These are phyloP conservation scores for Yamadazyma songkhlaensis DNA, from an alignment of 1,139 yeast species.

Conservation along the genomic window DNA sequence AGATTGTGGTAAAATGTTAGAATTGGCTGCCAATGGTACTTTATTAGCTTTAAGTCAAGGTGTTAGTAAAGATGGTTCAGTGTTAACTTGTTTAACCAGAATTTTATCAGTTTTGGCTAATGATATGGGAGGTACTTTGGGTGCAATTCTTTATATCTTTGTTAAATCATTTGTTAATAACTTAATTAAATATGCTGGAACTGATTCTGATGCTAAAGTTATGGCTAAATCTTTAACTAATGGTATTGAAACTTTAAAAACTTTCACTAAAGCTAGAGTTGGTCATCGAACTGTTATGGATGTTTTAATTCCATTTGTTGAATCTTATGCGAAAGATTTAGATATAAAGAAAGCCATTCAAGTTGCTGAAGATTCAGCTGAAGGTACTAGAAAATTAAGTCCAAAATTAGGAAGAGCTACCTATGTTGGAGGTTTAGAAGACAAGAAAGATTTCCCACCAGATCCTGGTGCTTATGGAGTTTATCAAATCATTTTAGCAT, in stretches of 20 bases:
- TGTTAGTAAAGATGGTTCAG: conserved; percentile 16
- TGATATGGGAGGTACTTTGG: conserved; percentile 56
- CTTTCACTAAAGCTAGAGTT: conserved; percentile 46
- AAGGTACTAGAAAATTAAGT: conserved; percentile 35
- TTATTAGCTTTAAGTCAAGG: conserved; percentile 29
- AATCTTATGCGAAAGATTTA: conserved; percentile 22
- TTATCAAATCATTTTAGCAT: conserved; percentile 21
- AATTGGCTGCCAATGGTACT: conserved; percentile 41
- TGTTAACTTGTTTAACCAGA: conserved; percentile 32
- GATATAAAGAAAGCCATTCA: conserved; percentile 27
- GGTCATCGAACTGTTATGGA: conserved; percentile 57
- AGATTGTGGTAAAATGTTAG: conserved; percentile 50
- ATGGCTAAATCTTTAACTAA: conserved; percentile 26
- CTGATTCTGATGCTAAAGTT: conserved; percentile 14
- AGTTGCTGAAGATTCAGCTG: conserved; percentile 38
- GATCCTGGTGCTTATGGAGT: conserved; percentile 45
- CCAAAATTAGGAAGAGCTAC: conserved; percentile 50
- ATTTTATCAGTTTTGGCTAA: conserved; percentile 39
- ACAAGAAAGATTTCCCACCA: conserved; percentile 29
- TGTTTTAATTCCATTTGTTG: conserved; percentile 48
- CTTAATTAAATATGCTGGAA: conserved; percentile 20
- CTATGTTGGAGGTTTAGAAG: conserved; percentile 35
- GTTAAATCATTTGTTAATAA: conserved; percentile 40
- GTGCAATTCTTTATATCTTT: conserved; percentile 47
- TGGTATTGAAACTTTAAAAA: conserved; percentile 33